Conservation (phyloP, 495 filamentous ascomycete species). For the Neurospora terricola region DNA sequence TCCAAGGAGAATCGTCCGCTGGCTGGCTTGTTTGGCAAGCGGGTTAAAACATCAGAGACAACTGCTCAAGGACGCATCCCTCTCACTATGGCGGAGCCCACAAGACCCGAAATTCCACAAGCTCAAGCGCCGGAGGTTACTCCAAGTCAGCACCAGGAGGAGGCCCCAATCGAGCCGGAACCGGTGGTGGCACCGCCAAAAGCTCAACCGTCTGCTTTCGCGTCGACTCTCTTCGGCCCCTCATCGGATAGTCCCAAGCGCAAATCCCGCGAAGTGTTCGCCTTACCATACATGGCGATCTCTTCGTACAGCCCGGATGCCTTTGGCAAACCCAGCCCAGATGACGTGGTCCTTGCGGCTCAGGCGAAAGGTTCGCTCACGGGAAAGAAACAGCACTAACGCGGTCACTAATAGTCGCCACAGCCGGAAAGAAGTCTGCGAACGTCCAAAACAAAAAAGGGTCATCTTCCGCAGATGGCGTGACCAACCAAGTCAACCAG, state of each 20-base stretch:
- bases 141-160: neutral
- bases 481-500: conserved; percentile 41
- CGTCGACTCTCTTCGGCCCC: conserved; percentile 52
- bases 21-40: conserved; percentile 17
- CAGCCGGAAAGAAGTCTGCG: conserved; percentile 36
- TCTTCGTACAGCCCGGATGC: conserved; percentile 37
- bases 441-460: conserved; percentile 27
- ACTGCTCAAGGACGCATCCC: conserved; percentile 13
- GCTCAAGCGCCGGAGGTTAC: neutral
- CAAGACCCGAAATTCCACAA: conserved; percentile 1
- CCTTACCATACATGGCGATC: conserved; percentile 40
- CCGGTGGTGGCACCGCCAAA: neutral
- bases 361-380: conserved; percentile 79
- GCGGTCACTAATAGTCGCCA: conserved; percentile 31
- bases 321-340: conserved; percentile 87
- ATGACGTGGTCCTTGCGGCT: conserved; percentile 79
- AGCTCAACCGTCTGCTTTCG: conserved; percentile 55
- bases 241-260: conserved; percentile 16
- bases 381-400: conserved; percentile 28
- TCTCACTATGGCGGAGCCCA: conserved; percentile 7
- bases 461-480: conserved; percentile 17
- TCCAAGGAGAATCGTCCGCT: conserved; percentile 14
- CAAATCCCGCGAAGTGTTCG: conserved; percentile 34
- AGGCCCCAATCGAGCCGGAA: neutral
- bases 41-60: conserved; percentile 19